These are phyloP conservation scores for Calycina marina DNA, from an alignment of 2,329 filamentous ascomycete species.

Conservation along the genomic window DNA sequence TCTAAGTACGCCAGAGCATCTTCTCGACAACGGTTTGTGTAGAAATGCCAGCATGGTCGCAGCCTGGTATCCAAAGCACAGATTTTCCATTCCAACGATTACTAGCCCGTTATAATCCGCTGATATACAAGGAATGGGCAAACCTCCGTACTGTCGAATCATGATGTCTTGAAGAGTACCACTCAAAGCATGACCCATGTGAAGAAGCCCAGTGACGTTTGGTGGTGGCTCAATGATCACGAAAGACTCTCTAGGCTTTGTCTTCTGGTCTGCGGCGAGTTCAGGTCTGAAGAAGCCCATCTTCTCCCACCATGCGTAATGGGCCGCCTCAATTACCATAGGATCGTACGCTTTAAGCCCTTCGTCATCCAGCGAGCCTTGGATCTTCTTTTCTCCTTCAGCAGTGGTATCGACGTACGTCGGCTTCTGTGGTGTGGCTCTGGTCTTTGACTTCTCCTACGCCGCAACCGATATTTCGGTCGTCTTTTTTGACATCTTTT, in stretches of 20 bases:
- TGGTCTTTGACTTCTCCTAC: too few relatives aligned
- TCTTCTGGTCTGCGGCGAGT: slow-evolving; percentile 59
- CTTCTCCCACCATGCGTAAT: slow-evolving; percentile 97
- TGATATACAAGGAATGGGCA: slow-evolving; percentile 74
- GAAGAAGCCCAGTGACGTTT: slow-evolving; percentile 59
- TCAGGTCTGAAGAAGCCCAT: slow-evolving; percentile 85
- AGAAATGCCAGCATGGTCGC: slow-evolving; percentile 91
- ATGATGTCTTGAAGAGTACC: slow-evolving; percentile 84
- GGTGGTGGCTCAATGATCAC: slow-evolving; percentile 89
- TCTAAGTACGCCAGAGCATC: slow-evolving; percentile 76
- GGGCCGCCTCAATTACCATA: slow-evolving; percentile 75
- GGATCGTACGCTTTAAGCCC: slow-evolving; percentile 87
- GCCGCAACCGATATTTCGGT: too few relatives aligned
- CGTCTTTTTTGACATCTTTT: too few relatives aligned
- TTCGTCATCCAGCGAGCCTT: slow-evolving; percentile 62
- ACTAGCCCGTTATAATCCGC: slow-evolving; percentile 75
- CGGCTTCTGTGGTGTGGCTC: too few relatives aligned
- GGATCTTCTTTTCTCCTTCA: slow-evolving; percentile 37
- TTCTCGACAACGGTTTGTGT: slow-evolving; percentile 97
- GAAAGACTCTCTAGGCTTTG: slow-evolving; percentile 72
- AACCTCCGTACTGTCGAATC: slow-evolving; percentile 87
- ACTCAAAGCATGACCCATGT: slow-evolving; percentile 36
- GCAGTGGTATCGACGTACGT: too few relatives aligned
- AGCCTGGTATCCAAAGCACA: slow-evolving; percentile 77
- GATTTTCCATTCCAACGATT: slow-evolving; percentile 88